phyloP scores from a whole-genome alignment of 805 yeast species.

The Metschnikowia anglica region DNA sequence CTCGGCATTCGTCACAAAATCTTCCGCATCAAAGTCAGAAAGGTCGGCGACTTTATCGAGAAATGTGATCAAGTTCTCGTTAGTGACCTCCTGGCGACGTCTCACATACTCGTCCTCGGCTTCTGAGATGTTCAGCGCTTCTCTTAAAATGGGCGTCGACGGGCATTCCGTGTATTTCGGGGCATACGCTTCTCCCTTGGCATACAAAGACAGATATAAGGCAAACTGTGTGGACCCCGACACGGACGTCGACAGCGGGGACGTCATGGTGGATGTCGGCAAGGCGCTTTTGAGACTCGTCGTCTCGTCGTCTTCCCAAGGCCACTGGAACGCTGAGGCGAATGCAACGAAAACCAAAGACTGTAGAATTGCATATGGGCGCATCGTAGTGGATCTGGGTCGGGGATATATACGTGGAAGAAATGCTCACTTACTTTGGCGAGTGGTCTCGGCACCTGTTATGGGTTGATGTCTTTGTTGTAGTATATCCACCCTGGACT shows the following conservation, averaged over 20 bases:
- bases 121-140: conserved; percentile 26
- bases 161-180: conserved; percentile 37
- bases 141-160: conserved; percentile 24
- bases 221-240: too few species aligned
- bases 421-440: too few species aligned
- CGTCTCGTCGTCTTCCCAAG: conserved; percentile 21
- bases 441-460: too few species aligned
- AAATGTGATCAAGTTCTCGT: conserved; percentile 29
- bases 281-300: conserved; percentile 11
- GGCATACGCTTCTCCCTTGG: conserved; percentile 26
- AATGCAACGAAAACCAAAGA: not conserved
- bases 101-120: conserved; percentile 29
- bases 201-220: conserved; percentile 5
- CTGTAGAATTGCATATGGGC: too few species aligned
- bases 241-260: too few species aligned
- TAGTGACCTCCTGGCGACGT: conserved; percentile 30
- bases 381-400: too few species aligned
- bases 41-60: conserved; percentile 31
- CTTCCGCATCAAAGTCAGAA: conserved; percentile 32
- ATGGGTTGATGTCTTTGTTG: too few species aligned
- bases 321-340: conserved; percentile 19
- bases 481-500: too few species aligned
- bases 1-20: conserved; percentile 24
- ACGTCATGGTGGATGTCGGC: too few species aligned
- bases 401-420: too few species aligned